Evolutionary conservation across 208 protist genomes (phyloP), one percentile per base, ranked within the genome.

Genomic region (Leishmania arabica): DNA sequence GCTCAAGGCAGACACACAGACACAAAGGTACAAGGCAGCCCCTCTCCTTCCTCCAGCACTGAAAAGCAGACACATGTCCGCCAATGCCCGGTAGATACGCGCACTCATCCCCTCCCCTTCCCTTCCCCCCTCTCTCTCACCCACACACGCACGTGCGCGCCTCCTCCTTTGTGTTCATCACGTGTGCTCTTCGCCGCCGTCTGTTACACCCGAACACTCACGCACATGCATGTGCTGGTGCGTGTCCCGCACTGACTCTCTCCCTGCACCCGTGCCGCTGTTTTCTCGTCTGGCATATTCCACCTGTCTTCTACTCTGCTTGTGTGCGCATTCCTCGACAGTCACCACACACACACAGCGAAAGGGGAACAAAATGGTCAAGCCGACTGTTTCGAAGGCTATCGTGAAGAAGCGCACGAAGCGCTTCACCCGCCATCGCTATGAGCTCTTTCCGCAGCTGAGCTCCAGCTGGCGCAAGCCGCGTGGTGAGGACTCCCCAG

Each of bases 341-440:
- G 82, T 82, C 78, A 82, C 64, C 70, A 31, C n/a, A 79, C 82
- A 49, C 49, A 49, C 49, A 49, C 34, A 72, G 62, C 34, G n/a
- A 62, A 42, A 70, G 19, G 47, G 62, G 70, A 83, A 62, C 54
- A 86, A 78, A 62, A 99, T 99, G 98, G 96, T 99, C 87, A 98
- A 98, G 90, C 94, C 98, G 51, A 75, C 98, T 62, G 91, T 96
- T 62, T 95, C 87, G 80, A 96, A 94, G 88, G 89, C 91, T 75
- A 96, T 99, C 78, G 95, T 99, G 82, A 99, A 99, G 96, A 99
- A 99, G 98, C 96, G 96, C 87, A 98, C 96, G 80, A 98, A 98
- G 92, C 96, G 95, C 91, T 99, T 99, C 95, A 98, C 91, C 66
- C 95, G 99, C 89, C 98, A 99, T 86, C 90, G 98, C 83, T 97